phyloP scores from a whole-genome alignment of 2,329 filamentous ascomycete genomes.

The Colletotrichum paranaense region DNA sequence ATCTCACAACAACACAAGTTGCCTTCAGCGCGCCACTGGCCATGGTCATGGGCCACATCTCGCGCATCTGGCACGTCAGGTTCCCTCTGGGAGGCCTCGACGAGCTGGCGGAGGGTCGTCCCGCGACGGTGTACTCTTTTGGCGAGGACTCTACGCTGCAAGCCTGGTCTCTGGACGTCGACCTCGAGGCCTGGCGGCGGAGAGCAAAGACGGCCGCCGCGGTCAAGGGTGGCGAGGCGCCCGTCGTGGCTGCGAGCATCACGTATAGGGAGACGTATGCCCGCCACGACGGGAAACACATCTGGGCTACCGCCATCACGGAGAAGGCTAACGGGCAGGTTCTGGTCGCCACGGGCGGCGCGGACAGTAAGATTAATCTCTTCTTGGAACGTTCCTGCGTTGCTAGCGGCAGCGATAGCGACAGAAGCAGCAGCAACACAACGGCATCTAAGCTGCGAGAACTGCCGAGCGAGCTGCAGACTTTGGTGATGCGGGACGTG shows the following conservation, averaged over 20 bases:
- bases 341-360: slow-evolving; percentile 80
- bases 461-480: slow-evolving; percentile 35
- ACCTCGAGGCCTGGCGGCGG: slow-evolving; percentile 33
- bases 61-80: slow-evolving; percentile 88
- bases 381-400: slow-evolving; percentile 44
- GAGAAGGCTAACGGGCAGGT: slow-evolving; percentile 45
- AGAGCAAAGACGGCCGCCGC: slow-evolving; percentile 6
- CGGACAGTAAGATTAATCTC: slow-evolving; percentile 77
- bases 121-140: slow-evolving; percentile 75
- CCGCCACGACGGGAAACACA: slow-evolving; percentile 86
- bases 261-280: slow-evolving; percentile 66
- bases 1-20: slow-evolving; percentile 40
- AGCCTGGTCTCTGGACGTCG: slow-evolving; percentile 72
- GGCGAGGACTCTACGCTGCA: slow-evolving; percentile 87
- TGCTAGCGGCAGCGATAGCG: background rate
- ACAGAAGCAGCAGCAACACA: no score
- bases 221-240: slow-evolving; percentile 16
- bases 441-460: background rate
- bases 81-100: slow-evolving; percentile 61
- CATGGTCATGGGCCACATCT: slow-evolving; percentile 85
- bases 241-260: slow-evolving; percentile 48
- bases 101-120: slow-evolving; percentile 30
- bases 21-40: slow-evolving; percentile 64
- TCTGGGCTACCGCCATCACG: slow-evolving; percentile 78
- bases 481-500: slow-evolving; percentile 48